Evolutionary conservation across 2,329 filamentous ascomycete genomes (phyloP), one percentile per base, ranked within the genome.

Genomic region (Seiridium cupressi): DNA sequence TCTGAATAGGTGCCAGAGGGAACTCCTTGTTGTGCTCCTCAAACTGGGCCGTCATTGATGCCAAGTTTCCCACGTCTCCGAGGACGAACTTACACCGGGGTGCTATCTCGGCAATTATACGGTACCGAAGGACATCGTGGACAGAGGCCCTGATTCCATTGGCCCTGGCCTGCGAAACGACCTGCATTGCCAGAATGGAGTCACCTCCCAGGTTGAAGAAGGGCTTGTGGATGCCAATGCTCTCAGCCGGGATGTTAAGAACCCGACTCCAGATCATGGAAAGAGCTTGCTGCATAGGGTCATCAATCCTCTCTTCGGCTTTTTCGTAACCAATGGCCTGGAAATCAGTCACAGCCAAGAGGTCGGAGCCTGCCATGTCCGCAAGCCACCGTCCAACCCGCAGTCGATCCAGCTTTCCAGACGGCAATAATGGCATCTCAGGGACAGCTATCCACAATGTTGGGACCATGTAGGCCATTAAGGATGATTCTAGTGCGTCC

Each of bases 351-450:
- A n/a, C n/a, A n/a, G n/a, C n/a, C n/a, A n/a, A n/a, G n/a, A n/a
- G n/a, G 11, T 42, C 38, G 6, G 6, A 11, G 38, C 38, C 11
- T 42, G 38, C 11, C 7, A 42, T 7, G 7, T 42, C 7, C 38
- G 6, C 38, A 42, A 42, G 7, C 38, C 38, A 42, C 38, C 7
- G 6, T 42, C 38, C 38, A 11, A 42, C 11, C 6, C 6, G 6
- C 38, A 7, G 6, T 7, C 38, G 38, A 11, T 42, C 38, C 38
- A 42, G 11, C 38, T 42, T 42, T 11, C 38, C 38, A 7, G 38
- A 42, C 51, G 40, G 9, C 6, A 11, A 42, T 7, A 42, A 7
- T 42, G 38, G 38, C 82, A 87, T 36, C 84, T 80, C 72, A n/a
- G n/a, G n/a, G n/a, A n/a, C n/a, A n/a, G n/a, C n/a, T n/a, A n/a